Conservation (phyloP, 202 grass and related monocot species). For the Eragrostis tef region DNA sequence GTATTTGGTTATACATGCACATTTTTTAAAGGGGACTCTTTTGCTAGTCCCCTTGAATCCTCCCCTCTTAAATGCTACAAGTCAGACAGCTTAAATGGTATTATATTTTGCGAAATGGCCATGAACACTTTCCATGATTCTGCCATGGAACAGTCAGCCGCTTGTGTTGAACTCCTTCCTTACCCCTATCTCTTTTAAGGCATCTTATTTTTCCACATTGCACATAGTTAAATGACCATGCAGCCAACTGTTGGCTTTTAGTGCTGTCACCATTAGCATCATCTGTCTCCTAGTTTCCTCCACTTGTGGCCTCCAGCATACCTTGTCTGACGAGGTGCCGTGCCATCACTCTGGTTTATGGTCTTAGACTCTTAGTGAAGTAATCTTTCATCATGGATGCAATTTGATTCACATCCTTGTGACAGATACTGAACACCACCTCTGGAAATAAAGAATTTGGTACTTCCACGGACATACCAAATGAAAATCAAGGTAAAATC, state of each 20-base stretch:
- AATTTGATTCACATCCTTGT: conserved; percentile 52
- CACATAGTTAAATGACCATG: conserved; percentile 5
- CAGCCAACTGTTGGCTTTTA: neutral
- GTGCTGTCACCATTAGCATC: conserved; percentile 10
- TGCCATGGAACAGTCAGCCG: conserved; percentile 1
- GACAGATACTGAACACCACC: conserved; percentile 56
- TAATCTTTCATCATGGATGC: conserved; percentile 42
- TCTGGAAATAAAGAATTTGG: conserved; percentile 51
- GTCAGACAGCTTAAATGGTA: conserved; percentile 18
- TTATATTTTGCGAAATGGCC: conserved; percentile 27
- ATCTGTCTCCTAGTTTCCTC: conserved; percentile 15
- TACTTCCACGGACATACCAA: conserved; percentile 49
- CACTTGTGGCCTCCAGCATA: conserved; percentile 31
- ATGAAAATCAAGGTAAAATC: conserved; percentile 54
- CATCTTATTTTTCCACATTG: neutral
- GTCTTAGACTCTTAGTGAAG: conserved; percentile 24
- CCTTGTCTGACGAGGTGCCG: conserved; percentile 22
- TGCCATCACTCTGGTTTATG: conserved; percentile 30
- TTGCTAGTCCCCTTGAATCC: conserved; percentile 15
- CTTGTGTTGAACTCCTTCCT: neutral
- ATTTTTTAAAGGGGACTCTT: conserved; percentile 19
- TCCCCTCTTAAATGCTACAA: conserved; percentile 20
- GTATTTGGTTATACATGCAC: neutral
- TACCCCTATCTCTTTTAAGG: conserved; percentile 1
- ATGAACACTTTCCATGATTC: neutral